A percentile compares a stretch with the other conserved stretches of the same genome.
Conservation (phyloP, 257 asterid genomes). For the Anisodus acutangulus region DNA sequence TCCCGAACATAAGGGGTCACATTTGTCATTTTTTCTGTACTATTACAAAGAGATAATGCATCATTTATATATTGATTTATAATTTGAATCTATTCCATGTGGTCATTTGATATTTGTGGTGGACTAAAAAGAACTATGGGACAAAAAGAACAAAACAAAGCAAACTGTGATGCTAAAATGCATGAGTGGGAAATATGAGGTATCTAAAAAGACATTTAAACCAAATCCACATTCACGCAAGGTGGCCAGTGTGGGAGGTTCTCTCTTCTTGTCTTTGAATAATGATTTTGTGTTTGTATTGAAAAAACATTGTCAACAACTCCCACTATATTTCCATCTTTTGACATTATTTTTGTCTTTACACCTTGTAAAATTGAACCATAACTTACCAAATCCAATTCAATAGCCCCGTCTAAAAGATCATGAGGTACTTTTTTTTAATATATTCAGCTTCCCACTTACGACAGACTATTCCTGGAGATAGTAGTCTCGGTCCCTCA, state of each 20-base stretch:
- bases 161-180: background rate
- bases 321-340: slow-evolving; percentile 54
- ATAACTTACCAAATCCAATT: slow-evolving; percentile 32
- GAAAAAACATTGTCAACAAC: slow-evolving; percentile 49
- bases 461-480: no score
- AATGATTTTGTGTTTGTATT: slow-evolving; percentile 36
- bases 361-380: slow-evolving; percentile 37
- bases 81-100: background rate
- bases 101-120: background rate
- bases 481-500: no score
- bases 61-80: background rate
- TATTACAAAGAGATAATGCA: no score
- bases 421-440: background rate
- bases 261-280: slow-evolving; percentile 44
- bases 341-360: slow-evolving; percentile 43
- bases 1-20: no score
- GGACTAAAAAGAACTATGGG: background rate
- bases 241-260: slow-evolving; percentile 31
- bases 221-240: slow-evolving; percentile 42
- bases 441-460: no score
- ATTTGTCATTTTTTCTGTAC: no score
- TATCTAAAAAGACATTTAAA: slow-evolving; percentile 30
- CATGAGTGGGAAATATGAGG: slow-evolving; percentile 17
- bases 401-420: slow-evolving; percentile 9
- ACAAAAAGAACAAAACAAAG: slow-evolving; percentile 18